Base-by-base conservation (phyloP, 306 rosid species). In the Prinsepia uniflora region DNA sequence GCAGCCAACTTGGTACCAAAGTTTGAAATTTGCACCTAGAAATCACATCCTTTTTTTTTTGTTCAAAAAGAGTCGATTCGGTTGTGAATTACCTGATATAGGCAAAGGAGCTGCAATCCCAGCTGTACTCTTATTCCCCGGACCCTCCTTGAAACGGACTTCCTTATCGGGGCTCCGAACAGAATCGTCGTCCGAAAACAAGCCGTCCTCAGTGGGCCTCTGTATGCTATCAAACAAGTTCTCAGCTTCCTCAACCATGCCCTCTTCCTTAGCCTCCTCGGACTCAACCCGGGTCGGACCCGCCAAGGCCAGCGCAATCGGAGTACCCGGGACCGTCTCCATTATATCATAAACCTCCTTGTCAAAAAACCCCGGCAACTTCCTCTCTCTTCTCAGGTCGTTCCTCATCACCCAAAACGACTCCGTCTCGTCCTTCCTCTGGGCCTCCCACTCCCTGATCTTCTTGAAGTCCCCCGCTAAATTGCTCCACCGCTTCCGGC, bases 401-500 rank as follows among this genome's bases (percentile, higher is more conserved):
- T 95, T 95, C 78, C 99, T 84, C 99, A 91, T 89, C 45, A 83
- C 84, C 99, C 99, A 94, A 82, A 87, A 94, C 74, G 99, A 94
- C 44, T 94, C 97, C 73, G 90, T 62, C 41, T 87, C 98, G 24
- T 94, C 97, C 67, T 81, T 83, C 72, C 75, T 78, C 82, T 76
- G 86, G 22, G 82, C 76, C 67, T 91, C 99, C 97, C 99, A 95
- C 79, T 95, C 97, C 78, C 88, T 91, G 69, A 95, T 95, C 90
- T 95, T 95, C 86, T 91, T 95, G 50, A 75, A 95, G 65, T 95
- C 99, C 9, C 99, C 97, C 45, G 97, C 96, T 80, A 95, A 83
- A 74, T 95, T 95, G 78, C 99, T 95, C 99, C 99, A 95, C 83
- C 99, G 68, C 81, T 95, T 95, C 68, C 97, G 86, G 81, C 99